Percentiles rank a stretch among this genome's conserved stretches.
These are phyloP conservation scores for Poteriospumella lacustris DNA, from an alignment of 108 stramenopile species.

Conservation along the genomic window DNA sequence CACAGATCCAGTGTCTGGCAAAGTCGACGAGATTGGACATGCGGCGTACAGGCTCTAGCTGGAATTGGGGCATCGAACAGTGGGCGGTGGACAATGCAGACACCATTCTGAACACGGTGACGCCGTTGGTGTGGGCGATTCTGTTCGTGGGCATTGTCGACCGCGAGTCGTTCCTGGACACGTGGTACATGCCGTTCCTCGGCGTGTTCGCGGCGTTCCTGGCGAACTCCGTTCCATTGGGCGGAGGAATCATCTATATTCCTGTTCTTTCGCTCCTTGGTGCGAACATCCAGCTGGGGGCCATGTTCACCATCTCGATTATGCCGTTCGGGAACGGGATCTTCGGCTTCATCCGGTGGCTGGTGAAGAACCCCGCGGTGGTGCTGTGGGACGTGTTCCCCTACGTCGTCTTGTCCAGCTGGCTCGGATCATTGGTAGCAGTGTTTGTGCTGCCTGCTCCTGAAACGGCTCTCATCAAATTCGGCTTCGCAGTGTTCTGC, in stretches of 20 bases:
- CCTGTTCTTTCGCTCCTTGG: not conserved
- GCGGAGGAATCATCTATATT: conserved; percentile 16
- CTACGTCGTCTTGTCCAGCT: not conserved
- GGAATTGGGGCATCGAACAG: too few species aligned
- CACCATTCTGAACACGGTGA: not conserved
- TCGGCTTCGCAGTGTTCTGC: not conserved
- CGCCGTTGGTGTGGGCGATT: not conserved
- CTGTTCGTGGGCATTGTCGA: not conserved
- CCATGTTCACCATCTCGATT: not conserved
- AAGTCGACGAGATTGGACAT: too few species aligned
- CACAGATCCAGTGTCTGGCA: too few species aligned
- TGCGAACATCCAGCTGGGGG: not conserved
- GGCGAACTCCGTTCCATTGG: not conserved
- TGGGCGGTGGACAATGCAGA: too few species aligned
- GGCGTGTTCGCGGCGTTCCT: not conserved
- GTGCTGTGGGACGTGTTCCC: not conserved
- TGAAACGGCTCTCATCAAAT: not conserved
- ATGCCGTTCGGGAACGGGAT: conserved; percentile 13
- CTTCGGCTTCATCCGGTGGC: not conserved
- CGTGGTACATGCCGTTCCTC: conserved; percentile 12
- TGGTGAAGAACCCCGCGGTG: not conserved
- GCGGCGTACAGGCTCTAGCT: too few species aligned
- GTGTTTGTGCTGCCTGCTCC: not conserved
- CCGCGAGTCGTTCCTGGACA: not conserved
- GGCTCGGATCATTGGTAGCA: not conserved